These are phyloP conservation scores for Eutrema yunnanense DNA, from an alignment of 345 rosid species.

Conservation along the genomic window DNA sequence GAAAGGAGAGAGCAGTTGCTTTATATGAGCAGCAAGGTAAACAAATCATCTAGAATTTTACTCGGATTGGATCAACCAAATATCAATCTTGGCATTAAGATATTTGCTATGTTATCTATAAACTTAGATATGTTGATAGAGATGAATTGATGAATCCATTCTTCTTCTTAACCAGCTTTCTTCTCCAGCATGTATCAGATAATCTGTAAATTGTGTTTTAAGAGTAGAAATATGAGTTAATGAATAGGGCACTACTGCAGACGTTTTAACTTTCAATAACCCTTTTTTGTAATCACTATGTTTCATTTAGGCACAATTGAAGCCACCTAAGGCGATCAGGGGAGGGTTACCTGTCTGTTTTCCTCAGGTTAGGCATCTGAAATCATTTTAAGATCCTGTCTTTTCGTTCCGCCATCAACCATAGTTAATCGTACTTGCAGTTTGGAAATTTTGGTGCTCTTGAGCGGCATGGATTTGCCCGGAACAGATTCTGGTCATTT, in stretches of 20 bases:
- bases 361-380: constrained; percentile 61
- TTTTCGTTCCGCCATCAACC: not conserved
- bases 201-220: not conserved
- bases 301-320: constrained; percentile 50
- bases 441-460: constrained; percentile 73
- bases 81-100: not conserved
- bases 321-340: constrained; percentile 61
- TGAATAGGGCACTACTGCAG: not conserved
- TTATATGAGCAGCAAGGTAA: constrained; percentile 83
- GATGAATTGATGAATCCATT: not conserved
- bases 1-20: constrained; percentile 78
- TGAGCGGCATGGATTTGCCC: constrained; percentile 89
- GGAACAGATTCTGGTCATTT: constrained; percentile 70
- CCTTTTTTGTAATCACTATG: not conserved
- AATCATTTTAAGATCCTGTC: not conserved
- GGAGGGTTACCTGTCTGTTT: constrained; percentile 84
- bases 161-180: not conserved
- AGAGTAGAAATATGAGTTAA: not conserved
- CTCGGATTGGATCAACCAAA: not conserved
- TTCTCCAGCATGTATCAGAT: not conserved
- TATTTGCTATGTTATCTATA: not conserved
- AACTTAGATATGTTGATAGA: not conserved
- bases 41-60: not conserved
- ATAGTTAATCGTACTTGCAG: constrained; percentile 30
- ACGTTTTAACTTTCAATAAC: not conserved